Conservation (phyloP, 2,329 filamentous ascomycete genomes). For the Pestalotiopsis sp. region DNA sequence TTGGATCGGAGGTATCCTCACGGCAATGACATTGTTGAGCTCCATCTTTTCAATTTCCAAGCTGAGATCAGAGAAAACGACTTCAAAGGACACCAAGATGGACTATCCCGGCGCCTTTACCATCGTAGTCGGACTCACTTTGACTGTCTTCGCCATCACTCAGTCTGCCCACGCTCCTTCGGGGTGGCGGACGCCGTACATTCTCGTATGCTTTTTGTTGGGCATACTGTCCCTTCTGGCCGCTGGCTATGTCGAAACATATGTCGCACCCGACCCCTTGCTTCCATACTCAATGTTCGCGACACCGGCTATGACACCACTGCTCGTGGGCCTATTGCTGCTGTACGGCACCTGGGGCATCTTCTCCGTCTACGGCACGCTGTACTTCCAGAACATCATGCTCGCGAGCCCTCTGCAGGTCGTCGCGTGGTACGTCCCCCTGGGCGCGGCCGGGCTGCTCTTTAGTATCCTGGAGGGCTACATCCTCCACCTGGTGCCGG, state of each 20-base stretch:
- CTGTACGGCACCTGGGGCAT: background rate
- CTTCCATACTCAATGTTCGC: constrained; percentile 49
- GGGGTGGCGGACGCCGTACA: constrained; percentile 72
- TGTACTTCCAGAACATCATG: background rate
- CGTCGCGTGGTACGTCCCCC: constrained; percentile 68
- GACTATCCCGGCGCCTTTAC: constrained; percentile 66
- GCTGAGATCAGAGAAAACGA: constrained; percentile 16
- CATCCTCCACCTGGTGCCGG: constrained; percentile 67
- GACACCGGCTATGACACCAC: background rate
- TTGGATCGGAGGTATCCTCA: constrained; percentile 56
- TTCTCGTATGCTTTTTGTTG: constrained; percentile 63
- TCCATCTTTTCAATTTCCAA: constrained; percentile 20
- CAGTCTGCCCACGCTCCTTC: constrained; percentile 67
- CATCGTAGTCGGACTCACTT: constrained; percentile 63
- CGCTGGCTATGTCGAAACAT: constrained; percentile 71
- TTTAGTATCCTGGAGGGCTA: constrained; percentile 63
- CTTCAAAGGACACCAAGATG: constrained; percentile 50
- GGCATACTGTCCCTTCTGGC: constrained; percentile 59
- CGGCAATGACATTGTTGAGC: constrained; percentile 22
- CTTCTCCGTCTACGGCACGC: background rate
- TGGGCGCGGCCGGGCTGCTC: constrained; percentile 67
- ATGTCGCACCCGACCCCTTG: constrained; percentile 66
- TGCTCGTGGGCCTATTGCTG: background rate
- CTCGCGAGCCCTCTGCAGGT: constrained; percentile 59
- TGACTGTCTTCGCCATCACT: constrained; percentile 75